Base-by-base conservation (phyloP, 768 basidiomycete species). In the Piloderma croceum region DNA sequence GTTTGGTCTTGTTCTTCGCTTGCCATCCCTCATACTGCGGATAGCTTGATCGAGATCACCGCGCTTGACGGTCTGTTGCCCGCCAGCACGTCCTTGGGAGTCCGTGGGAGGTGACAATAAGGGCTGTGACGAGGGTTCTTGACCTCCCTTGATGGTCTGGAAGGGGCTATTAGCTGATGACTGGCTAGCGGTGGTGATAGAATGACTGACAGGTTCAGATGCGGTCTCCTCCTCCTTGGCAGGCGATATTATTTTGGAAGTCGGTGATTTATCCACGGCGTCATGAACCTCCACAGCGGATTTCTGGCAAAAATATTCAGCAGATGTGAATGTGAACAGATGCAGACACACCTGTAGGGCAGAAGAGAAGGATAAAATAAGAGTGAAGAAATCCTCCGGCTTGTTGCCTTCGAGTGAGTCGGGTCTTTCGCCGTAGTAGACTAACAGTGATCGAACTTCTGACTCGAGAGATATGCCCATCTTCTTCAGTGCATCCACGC, bases 41-140 rank as follows among this genome's bases (percentile, higher is more conserved):
- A 97, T 83, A 2, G 85, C 86, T 51, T 86, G 76, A 48, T 97
- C 90, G 23, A 94, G 62, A 40, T 84, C 83, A 7, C 91, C 91
- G 25, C 82, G 76, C 6, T 81, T 79, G 45, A 87, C 56, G 2
- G 87, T 82, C 24, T 64, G 65, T 36, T 62, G 64, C 31, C 70
- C 73, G 21, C 59, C 58, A 34, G 70, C 66, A 20, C 63, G 59
- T 4, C 68, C 62, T 39, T 73, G 68, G 1, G 73, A 71, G 11
- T 45, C 58, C 6, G 59, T 48, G 17, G 58, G 50, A 11, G 58
- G 50, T 7, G 60, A 62, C 21, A 56, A 49, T 35, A 68, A 53
- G 4, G 52, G 45, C 24, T 60, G 58, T 6, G 52, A 43, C 4
- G 58, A 48, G 15, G 56, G 34, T n/a, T 54, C 47, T 17, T 54